phyloP scores from a whole-genome alignment of 1,139 yeast genomes.

The Nadsonia commutata region DNA sequence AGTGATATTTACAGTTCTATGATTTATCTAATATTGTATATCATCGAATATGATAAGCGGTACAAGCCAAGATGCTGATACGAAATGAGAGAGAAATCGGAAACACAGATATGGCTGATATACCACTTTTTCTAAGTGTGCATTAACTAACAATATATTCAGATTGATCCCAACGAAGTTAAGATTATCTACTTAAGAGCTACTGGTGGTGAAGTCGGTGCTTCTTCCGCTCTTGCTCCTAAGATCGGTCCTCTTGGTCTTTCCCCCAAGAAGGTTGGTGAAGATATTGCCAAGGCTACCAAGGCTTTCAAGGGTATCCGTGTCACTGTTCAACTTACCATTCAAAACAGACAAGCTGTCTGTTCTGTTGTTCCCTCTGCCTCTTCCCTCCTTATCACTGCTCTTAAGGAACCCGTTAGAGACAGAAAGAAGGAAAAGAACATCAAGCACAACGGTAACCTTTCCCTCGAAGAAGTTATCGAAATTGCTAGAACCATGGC shows the following conservation, averaged over 20 bases:
- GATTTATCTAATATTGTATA: too few relatives aligned
- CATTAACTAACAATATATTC: too few relatives aligned
- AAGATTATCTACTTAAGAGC: conserved; percentile 98
- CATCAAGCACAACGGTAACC: conserved; percentile 98
- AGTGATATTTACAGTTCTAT: too few relatives aligned
- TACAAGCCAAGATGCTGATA: too few relatives aligned
- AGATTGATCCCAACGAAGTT: conserved; percentile 98
- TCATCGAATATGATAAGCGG: too few relatives aligned
- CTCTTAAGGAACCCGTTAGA: conserved; percentile 99
- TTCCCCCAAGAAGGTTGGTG: conserved; percentile 99
- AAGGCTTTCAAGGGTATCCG: conserved; percentile 97
- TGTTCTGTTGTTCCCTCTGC: conserved; percentile 99
- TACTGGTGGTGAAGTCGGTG: conserved; percentile 99
- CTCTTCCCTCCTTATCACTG: conserved; percentile 96
- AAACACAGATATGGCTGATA: too few relatives aligned
- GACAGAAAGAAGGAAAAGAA: conserved; percentile 99
- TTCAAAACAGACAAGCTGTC: conserved; percentile 99
- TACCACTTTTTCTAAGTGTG: too few relatives aligned
- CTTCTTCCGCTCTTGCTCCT: conserved; percentile 98
- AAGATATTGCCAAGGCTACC: conserved; percentile 99
- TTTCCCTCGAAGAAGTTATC: conserved; percentile 89
- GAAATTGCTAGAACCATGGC: conserved; percentile 97
- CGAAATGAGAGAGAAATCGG: too few relatives aligned
- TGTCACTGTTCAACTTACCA: conserved; percentile 96
- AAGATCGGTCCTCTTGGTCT: conserved; percentile 99